Base-by-base conservation (phyloP, 2,329 filamentous ascomycete genomes). In the Exophiala xenobiotica region DNA sequence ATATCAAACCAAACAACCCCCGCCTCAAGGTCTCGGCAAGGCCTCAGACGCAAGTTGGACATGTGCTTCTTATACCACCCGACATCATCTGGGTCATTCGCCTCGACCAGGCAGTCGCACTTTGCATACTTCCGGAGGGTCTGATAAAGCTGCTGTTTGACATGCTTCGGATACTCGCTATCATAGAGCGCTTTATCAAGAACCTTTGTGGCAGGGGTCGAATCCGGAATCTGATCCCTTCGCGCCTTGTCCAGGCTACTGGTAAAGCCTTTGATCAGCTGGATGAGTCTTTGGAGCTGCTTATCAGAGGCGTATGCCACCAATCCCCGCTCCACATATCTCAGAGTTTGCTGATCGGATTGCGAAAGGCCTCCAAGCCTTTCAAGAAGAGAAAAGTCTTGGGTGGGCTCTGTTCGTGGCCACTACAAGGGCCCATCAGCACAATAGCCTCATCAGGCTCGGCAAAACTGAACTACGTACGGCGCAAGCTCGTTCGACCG, bases 41-140 rank as follows among this genome's bases (percentile, higher is more conserved):
- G 43, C 43, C 11, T 46, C 18, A 46, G 22, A 8, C 43, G 27
- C 43, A 46, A 22, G 18, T 29, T 14, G 20, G 43, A 46, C 8
- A 46, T 9, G 35, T 46, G 43, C 7, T 7, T 22, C 11, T 35
- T 46, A n/a, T n/a, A n/a, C n/a, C n/a, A n/a, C n/a, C n/a, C n/a
- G n/a, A n/a, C n/a, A n/a, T n/a, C n/a, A n/a, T n/a, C n/a, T n/a
- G n/a, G n/a, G n/a, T n/a, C n/a, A n/a, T n/a, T n/a, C n/a, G n/a
- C n/a, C 11, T 14, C 14, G 8, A 22, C 14, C 27, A 24, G 7
- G 16, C 26, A 29, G 8, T 29, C 26, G 26, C 26, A 29, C 26
- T n/a, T 29, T 3, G 26, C 8, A 29, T 29, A n/a, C n/a, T 29
- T 29, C 8, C 8, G 26, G n/a, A 29, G 26, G 8, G 26, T 29